These are phyloP conservation scores for Chloris gayana DNA, from an alignment of 176 grass and related monocot species.

Conservation along the genomic window DNA sequence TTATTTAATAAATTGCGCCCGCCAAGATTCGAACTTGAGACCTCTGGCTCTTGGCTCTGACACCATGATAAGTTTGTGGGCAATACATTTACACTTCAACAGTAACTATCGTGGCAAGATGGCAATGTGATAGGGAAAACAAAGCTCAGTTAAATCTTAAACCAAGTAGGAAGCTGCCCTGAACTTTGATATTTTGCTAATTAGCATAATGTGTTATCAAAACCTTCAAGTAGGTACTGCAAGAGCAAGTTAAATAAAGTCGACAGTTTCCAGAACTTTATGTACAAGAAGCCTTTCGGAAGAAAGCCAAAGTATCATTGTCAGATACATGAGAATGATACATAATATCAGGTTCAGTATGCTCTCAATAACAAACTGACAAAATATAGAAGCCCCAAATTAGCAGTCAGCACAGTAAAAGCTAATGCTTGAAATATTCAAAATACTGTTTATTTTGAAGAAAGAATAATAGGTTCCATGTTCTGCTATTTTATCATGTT, in stretches of 20 bases:
- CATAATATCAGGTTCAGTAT: not conserved
- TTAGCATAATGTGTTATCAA: not conserved
- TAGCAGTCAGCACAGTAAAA: not conserved
- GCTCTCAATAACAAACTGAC: not conserved
- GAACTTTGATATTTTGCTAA: not conserved
- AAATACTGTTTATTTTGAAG: not conserved
- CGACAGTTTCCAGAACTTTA: not conserved
- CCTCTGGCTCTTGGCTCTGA: too few relatives aligned
- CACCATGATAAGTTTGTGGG: too few relatives aligned
- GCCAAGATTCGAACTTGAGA: too few relatives aligned
- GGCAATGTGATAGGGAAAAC: not conserved
- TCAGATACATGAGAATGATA: not conserved
- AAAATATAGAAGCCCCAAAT: not conserved
- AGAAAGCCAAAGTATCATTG: not conserved
- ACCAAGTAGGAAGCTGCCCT: slow-evolving; percentile 5
- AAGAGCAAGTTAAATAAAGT: not conserved
- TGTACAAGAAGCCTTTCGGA: not conserved
- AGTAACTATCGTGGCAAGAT: not conserved
- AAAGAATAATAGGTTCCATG: not conserved
- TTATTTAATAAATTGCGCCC: too few relatives aligned
- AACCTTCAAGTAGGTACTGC: not conserved
- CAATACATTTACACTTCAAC: too few relatives aligned
- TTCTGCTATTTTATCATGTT: not conserved
- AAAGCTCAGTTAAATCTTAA: not conserved
- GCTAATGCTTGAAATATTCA: not conserved